Conservation (phyloP, 805 yeast genomes). For the Candida glaebosa region DNA sequence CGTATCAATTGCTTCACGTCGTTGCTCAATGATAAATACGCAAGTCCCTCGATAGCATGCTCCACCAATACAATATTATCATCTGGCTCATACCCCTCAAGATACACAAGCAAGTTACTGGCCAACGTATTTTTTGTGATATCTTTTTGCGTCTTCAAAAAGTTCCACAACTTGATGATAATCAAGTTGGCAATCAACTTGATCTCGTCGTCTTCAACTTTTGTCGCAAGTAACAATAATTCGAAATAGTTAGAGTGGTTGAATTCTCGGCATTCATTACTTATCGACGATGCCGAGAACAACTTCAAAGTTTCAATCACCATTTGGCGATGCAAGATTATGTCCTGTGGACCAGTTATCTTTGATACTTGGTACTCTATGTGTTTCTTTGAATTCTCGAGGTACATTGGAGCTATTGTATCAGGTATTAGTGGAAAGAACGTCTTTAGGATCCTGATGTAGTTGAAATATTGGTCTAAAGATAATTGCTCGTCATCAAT, state of each 20-base stretch:
- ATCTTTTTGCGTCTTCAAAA: conserved; percentile 24
- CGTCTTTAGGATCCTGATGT: conserved; percentile 17
- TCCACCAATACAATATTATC: conserved; percentile 11
- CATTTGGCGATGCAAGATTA: neutral
- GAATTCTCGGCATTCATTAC: conserved; percentile 46
- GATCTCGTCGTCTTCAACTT: conserved; percentile 14
- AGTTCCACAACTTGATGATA: conserved; percentile 57
- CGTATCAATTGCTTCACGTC: conserved; percentile 31
- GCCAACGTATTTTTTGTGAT: conserved; percentile 10
- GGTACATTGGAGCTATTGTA: conserved; percentile 18
- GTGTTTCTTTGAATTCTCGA: conserved; percentile 9
- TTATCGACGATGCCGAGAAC: conserved; percentile 42
- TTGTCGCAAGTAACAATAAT: conserved; percentile 36
- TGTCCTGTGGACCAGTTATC: neutral
- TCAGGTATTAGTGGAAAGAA: conserved; percentile 29
- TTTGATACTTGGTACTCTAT: conserved; percentile 2
- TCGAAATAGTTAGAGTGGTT: conserved; percentile 44
- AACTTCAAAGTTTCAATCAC: conserved; percentile 15
- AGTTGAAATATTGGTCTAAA: conserved; percentile 16
- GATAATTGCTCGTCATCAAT: conserved; percentile 11
- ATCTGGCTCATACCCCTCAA: conserved; percentile 6
- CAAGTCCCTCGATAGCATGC: conserved; percentile 43
- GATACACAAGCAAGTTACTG: conserved; percentile 8
- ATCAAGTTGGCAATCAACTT: conserved; percentile 41
- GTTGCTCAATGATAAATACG: conserved; percentile 43